Base-by-base conservation (phyloP, 306 rosid genomes). In the Quercus wislizeni region DNA sequence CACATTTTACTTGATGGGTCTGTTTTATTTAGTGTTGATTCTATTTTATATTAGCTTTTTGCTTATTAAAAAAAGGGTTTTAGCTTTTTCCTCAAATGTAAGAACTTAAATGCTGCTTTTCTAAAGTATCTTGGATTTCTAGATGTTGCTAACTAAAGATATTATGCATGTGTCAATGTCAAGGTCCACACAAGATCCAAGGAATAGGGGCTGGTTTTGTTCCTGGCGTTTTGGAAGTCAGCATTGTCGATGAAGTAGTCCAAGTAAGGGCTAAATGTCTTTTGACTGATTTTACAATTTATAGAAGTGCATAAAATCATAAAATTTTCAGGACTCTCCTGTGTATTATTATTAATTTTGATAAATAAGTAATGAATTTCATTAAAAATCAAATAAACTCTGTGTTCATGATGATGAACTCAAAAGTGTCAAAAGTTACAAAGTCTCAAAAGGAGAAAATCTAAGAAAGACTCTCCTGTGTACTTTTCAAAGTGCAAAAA, bases 181-280 rank as follows among this genome's bases (percentile, higher is more conserved):
- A 76, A 93, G 97, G 97, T 83, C 94, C 96, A 19, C 97, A 93
- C 86, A 93, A 90, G 88, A 93, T 93, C 87, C 92, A 93, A 87
- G 97, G 97, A 85, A 93, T 93, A 74, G 97, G 97, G 51, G 96
- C 94, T 78, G 97, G 96, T 76, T 93, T 93, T 80, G 52, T 91
- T 62, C 96, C 92, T 14, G 91, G 89, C n/a, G 97, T 93, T 80
- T 83, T 93, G 80, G 96, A 93, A 2, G 89, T 88, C 76, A 77
- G 74, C 77, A 80, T 91, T 80, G 52, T 93, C 23, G 96, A 93
- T 49, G 96, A 91, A 82, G 86, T 89, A 5, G 6, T 89, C 81
- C 97, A 93, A 81, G 97, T 87, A 88, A 79, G 92, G 56, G 81
- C 74, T 61, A 11, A 57, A 56, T 59, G 51, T 55, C 81, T 80